A percentile compares a stretch with the other conserved stretches of the same genome.
These are phyloP conservation scores for Catharanthus roseus DNA, from an alignment of 257 asterid species.

Conservation along the genomic window DNA sequence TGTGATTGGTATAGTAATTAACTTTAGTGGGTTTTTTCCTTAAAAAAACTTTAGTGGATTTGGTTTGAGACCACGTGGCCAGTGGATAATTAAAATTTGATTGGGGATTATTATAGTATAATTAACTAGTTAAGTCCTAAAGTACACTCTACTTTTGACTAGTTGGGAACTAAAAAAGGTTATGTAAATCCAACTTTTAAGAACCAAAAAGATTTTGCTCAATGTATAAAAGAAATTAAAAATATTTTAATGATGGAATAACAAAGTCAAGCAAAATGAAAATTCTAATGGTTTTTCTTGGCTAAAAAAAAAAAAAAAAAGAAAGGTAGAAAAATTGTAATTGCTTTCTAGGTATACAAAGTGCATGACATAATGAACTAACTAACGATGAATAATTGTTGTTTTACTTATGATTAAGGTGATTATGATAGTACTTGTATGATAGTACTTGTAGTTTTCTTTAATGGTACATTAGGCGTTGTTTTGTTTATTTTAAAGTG, in stretches of 20 bases:
- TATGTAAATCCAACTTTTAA: not conserved
- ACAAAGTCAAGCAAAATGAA: too few relatives aligned
- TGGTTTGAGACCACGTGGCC: constrained; percentile 16
- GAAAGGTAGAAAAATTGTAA: too few relatives aligned
- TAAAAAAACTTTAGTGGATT: constrained; percentile 9
- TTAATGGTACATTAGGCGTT: too few relatives aligned
- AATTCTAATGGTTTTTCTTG: too few relatives aligned
- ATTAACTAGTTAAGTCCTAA: not conserved
- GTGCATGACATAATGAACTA: not conserved
- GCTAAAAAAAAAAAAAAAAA: too few relatives aligned
- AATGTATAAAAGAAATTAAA: not conserved
- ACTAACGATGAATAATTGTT: not conserved
- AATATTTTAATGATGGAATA: too few relatives aligned
- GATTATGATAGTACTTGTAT: too few relatives aligned
- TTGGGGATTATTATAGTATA: not conserved
- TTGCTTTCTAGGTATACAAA: too few relatives aligned
- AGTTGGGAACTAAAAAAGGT: not conserved
- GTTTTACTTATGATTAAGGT: not conserved
- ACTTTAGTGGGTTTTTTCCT: too few relatives aligned
- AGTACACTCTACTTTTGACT: constrained; percentile 7
- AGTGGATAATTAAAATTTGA: not conserved
- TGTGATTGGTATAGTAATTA: not conserved
- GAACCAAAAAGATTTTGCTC: not conserved
- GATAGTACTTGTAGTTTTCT: too few relatives aligned
- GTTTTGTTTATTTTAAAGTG: too few relatives aligned